phyloP scores from a whole-genome alignment of 306 rosid genomes.

The Quercus bicolor region DNA sequence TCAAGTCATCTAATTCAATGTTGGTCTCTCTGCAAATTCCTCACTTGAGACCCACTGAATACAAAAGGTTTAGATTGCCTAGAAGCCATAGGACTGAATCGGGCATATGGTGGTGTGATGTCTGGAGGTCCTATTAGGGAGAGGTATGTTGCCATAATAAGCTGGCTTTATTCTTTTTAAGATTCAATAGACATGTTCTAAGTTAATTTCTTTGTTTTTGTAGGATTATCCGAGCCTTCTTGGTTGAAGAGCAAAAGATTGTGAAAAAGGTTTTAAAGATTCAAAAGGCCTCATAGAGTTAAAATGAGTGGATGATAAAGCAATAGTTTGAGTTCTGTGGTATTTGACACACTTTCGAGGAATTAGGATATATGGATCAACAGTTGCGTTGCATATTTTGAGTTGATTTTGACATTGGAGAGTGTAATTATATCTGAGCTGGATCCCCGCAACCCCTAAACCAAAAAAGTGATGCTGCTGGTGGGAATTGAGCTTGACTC shows the following conservation, averaged over 20 bases:
- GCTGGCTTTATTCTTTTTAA: background rate
- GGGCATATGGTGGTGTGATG: constrained; percentile 68
- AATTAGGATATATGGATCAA: background rate
- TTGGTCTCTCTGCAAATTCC: constrained; percentile 49
- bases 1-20: background rate
- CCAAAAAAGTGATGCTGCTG: background rate
- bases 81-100: constrained; percentile 78
- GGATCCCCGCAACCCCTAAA: background rate
- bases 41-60: constrained; percentile 28
- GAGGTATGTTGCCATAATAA: constrained; percentile 31
- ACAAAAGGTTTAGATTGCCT: background rate
- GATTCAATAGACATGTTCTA: background rate
- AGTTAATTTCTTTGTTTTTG: background rate
- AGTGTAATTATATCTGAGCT: too few relatives aligned
- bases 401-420: too few relatives aligned
- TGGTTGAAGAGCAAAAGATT: constrained; percentile 62
- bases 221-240: constrained; percentile 76
- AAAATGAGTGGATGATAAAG: constrained; percentile 13
- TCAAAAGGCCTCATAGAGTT: constrained; percentile 61
- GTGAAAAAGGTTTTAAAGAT: constrained; percentile 65
- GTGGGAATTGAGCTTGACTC: background rate
- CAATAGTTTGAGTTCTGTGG: constrained; percentile 1
- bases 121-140: constrained; percentile 81
- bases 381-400: too few relatives aligned
- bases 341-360: too few relatives aligned